Base-by-base conservation (phyloP, 345 rosid species). In the Eucalyptus marginata region DNA sequence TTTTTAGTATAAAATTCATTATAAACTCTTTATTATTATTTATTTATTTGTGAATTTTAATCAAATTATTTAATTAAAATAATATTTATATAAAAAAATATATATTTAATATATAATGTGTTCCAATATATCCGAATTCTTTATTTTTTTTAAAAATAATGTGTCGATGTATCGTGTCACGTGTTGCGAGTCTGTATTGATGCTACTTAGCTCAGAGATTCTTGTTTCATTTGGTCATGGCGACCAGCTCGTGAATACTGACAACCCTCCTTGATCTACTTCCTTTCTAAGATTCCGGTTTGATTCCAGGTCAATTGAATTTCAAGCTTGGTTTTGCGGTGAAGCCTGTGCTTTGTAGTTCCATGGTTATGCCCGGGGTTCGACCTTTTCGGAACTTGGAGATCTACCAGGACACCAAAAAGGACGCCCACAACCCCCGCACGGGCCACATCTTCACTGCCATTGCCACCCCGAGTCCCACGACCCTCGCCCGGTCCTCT, bases 101-200 rank as follows among this genome's bases (percentile, higher is more conserved):
- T 52, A 18, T 18, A 18, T 52, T 52, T 52, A 52, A 52, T 52
- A 52, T 7, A 52, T 2, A 18, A 52, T 52, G 10, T 52, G 44
- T 52, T 51, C 0, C 0, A 3, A 17, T 2, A 1, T 1, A 0
- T 50, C 3, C 0, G 18, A 18, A 52, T 52, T 52, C 58, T 1
- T 3, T 52, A 18, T 18, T 52, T 52, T 52, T 52, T 3, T 7
- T 3, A 1, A 1, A 52, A 52, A 52, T 0, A 0, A 18, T 1
- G 24, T 0, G 5, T 52, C 0, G 24, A 43, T 43, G 44, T 6
- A 6, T 43, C 44, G 10, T 0, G 10, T 52, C 0, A 10, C 24
- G 4, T 52, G 1, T 52, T 8, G 1, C 0, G 0, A 52, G 25
- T 18, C 4, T 2, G 0, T 52, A 4, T 52, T 1, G 2, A 52